Evolutionary conservation across 2,329 filamentous ascomycete species (phyloP), one percentile per base, ranked within the genome.

Genomic region (Daldinia sp.): DNA sequence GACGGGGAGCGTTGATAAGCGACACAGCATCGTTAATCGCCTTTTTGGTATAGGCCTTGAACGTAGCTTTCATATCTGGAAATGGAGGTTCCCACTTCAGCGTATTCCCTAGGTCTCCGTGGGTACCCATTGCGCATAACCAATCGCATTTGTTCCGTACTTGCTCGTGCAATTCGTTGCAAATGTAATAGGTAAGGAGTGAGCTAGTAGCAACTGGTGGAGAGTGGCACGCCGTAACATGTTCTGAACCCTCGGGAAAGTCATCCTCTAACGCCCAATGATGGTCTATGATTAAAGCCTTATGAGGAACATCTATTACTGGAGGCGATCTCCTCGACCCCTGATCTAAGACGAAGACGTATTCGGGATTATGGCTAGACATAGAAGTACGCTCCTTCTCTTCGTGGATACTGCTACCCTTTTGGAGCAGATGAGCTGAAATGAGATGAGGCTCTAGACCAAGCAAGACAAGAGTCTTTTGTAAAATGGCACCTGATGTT

Each of bases 41-140:
- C 66, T 87, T 89, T 68, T 87, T 90, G 0, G 85, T 85, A 68
- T 88, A 80, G 11, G 73, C 77, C 68, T 89, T 89, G 68, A 90
- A 85, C 0, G 83, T 83, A 1, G 79, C 73, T 15, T 78, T 80
- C 86, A 90, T 89, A 63, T 90, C 85, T 1, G 88, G 88, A 64
- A 91, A 90, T 0, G 88, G 88, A 0, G 82, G 80, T 19, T 85
- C 77, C 88, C 88, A 90, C 71, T 89, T 90, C 13, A 90, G 65
- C 0, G 82, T 82, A 35, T 84, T 89, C 11, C 88, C 88, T 0
- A 91, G 78, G 65, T 91, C 88, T 2, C 87, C 88, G 64, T 90
- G 86, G 0, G 88, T 90, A 7, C 89, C 89, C 65, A 90, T 81
- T 2, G 82, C 81, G 55, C 86, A 88, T 0, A 90, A 78, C 83